Evolutionary conservation across 1,284 basidiomycete species (phyloP).

Genomic region (Ustilago nuda): DNA sequence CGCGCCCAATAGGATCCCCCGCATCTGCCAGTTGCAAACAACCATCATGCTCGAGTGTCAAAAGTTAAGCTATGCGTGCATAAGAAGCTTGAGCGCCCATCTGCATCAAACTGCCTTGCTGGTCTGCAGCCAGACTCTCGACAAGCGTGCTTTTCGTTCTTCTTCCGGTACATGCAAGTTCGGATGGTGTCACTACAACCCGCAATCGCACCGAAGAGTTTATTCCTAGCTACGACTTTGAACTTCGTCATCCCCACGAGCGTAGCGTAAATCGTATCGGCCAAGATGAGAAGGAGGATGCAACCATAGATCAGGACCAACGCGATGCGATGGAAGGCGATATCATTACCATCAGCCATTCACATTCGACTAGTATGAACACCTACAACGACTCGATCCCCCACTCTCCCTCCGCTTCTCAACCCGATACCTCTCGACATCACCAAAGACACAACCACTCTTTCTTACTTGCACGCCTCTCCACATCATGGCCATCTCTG

Average conservation of each 20-base stretch:
- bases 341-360: slow-evolving; percentile 34
- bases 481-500: slow-evolving; percentile 32
- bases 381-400: slow-evolving; percentile 17
- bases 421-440: slow-evolving; percentile 3
- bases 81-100: background rate
- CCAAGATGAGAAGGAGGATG: background rate
- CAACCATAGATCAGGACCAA: slow-evolving; percentile 10
- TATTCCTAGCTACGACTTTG: slow-evolving; percentile 31
- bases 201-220: slow-evolving; percentile 11
- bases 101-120: background rate
- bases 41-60: background rate
- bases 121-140: no score
- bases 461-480: slow-evolving; percentile 20
- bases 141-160: background rate
- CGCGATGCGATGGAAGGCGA: slow-evolving; percentile 33
- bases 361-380: slow-evolving; percentile 32
- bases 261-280: slow-evolving; percentile 12
- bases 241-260: slow-evolving; percentile 32
- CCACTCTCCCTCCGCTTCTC: slow-evolving; percentile 18
- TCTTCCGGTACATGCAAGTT: background rate
- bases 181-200: background rate
- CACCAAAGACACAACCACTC: slow-evolving; percentile 4
- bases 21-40: background rate
- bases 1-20: background rate
- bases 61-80: background rate